Base-by-base conservation (phyloP, 192 early-diverging fungal genomes). In the Rhizoclosmatium sp. region DNA sequence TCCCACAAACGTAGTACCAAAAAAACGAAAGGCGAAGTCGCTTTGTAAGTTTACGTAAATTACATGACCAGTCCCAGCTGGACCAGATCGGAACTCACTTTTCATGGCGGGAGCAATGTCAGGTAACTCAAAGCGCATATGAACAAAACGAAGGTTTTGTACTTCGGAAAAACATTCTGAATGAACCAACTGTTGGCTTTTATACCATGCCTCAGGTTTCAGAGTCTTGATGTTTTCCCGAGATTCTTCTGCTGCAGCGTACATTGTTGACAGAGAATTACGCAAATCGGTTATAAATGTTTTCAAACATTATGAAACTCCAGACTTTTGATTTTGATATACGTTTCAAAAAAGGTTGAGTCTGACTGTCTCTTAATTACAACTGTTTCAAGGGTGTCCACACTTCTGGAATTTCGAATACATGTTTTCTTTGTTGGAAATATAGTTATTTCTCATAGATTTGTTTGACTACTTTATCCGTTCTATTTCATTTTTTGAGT, bases 31-130 rank as follows among this genome's bases (percentile, higher is more conserved):
- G 0, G 68, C 68, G 0, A 69, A 69, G 2, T 69, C 16, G 45
- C 42, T 47, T 4, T 69, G 40, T 10, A 69, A 44, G 46, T 69
- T 49, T 44, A 69, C 68, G 12, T 44, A 42, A 69, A 69, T 69
- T 44, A 49, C 3, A 47, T 12, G 12, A 31, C 42, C 68, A 3
- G 47, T 10, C 16, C 31, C 45, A 41, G 2, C 48, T 5, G 2
- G 2, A 45, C 45, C 41, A 48, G 44, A 44, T 44, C 46, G 10
- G 68, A 69, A 69, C 3, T 47, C 42, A 0, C 40, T n/a, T 47
- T 69, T 47, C 2, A 47, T 47, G 42, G 40, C 10, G 14, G 45
- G 46, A n/a, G 68, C 68, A n/a, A 44, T 69, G 9, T 47, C 47
- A 2, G 68, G 68, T 47, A 69, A 47, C 42, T 69, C 16, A 7